These are phyloP conservation scores for Diophrys sp. DNA, from an alignment of 73 alveolate species.

Conservation along the genomic window DNA sequence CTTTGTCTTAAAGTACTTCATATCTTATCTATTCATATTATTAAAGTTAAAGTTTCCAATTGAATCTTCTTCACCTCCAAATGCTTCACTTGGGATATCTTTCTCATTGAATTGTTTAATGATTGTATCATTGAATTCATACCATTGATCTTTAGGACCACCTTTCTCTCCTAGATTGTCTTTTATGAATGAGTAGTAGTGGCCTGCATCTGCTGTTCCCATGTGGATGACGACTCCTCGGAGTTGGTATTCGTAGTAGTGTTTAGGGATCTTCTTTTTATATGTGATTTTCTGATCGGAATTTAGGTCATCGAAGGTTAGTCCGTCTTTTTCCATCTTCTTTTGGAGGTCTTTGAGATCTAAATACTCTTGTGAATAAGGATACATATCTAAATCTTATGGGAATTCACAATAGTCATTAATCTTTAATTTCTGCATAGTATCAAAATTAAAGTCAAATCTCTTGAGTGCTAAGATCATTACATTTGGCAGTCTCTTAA, in stretches of 20 bases:
- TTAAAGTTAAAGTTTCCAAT: too few species aligned
- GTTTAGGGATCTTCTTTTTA: constrained; percentile 49
- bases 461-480: constrained; percentile 83
- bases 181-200: constrained; percentile 81
- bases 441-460: constrained; percentile 90
- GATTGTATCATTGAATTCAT: constrained; percentile 72
- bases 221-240: constrained; percentile 88
- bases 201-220: constrained; percentile 95
- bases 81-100: constrained; percentile 65
- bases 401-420: constrained; percentile 97
- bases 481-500: constrained; percentile 87
- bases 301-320: constrained; percentile 40
- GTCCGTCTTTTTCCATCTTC: constrained; percentile 43
- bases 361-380: constrained; percentile 49
- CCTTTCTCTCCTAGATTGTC: constrained; percentile 17
- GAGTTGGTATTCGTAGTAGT: constrained; percentile 74
- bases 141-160: constrained; percentile 58
- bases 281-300: constrained; percentile 21
- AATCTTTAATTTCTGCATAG: constrained; percentile 85
- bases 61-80: constrained; percentile 76
- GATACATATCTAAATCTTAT: constrained; percentile 75
- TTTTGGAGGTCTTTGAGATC: constrained; percentile 36
- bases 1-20: constrained; percentile 14
- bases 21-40: constrained; percentile 6
- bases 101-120: constrained; percentile 68